Base-by-base conservation (phyloP, 768 basidiomycete genomes). In the Podaxis sp. region DNA sequence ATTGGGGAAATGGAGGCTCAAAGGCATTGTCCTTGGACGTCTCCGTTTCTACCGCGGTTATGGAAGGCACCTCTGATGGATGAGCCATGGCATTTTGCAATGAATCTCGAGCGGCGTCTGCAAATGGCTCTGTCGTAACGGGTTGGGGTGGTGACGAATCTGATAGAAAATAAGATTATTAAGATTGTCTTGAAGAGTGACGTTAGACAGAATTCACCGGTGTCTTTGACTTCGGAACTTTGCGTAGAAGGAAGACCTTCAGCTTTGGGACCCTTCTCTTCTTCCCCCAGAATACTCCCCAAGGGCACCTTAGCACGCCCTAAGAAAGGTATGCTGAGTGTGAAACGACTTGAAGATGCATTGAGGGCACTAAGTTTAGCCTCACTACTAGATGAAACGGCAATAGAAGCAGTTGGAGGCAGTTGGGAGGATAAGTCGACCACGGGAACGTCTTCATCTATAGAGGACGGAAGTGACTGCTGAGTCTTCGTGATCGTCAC, bases 321-420 rank as follows among this genome's bases (percentile, higher is more conserved):
- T 26, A 70, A 56, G 28, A 72, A 62, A 20, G 70, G 70, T 6
- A 71, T 52, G 20, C 60, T 59, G 17, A 71, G 40, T 10, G 59
- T 58, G 44, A 70, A 70, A n/a, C 67, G 54, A 24, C 57, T 59
- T n/a, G 58, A 61, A 5, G 64, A 41, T 15, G 49, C 30, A 41
- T 57, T 57, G 20, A 61, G 58, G 5, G 49, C 22, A n/a, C 33
- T 24, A 17, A 38, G 33, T 10, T 38, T 51, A 50, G 24, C 50
- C 12, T 50, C 58, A 22, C 33, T 37, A 26, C 49, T 26, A n/a
- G 38, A 26, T 12, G 65, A 20, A 51, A 49, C 22, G 3, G 58
- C 6, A 33, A 50, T 1, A 26, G 53, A 10, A 8, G 49, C 2
- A 51, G 49, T 1, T n/a, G 46, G n/a, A 2, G 53, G 52, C 17